Conservation (phyloP, 768 basidiomycete species). For the Lentinula sp. region DNA sequence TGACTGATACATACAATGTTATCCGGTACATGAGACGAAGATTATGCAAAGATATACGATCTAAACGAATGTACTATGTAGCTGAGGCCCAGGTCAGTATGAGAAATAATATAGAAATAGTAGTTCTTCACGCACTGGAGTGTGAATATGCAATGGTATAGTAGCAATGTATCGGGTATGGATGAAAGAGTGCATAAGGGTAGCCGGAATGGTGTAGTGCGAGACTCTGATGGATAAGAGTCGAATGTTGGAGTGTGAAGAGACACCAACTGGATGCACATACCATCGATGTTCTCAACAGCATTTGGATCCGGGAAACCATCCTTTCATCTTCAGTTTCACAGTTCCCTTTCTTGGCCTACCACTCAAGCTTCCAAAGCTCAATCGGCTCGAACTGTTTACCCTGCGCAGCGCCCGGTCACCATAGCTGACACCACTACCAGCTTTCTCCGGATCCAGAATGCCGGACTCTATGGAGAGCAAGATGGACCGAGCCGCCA, state of each 20-base stretch:
- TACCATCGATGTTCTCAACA: slow-evolving; percentile 36
- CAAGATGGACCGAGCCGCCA: slow-evolving; percentile 82
- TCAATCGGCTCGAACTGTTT: slow-evolving; percentile 83
- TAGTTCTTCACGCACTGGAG: slow-evolving; percentile 16
- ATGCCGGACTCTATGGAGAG: slow-evolving; percentile 86
- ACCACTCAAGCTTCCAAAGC: slow-evolving; percentile 78
- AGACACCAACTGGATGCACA: neutral
- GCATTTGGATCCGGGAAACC: slow-evolving; percentile 63
- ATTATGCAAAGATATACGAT: slow-evolving; percentile 19
- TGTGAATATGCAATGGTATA: slow-evolving; percentile 24
- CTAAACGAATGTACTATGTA: slow-evolving; percentile 1
- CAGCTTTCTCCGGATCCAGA: slow-evolving; percentile 90
- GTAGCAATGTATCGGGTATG: slow-evolving; percentile 31
- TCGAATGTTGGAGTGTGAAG: neutral
- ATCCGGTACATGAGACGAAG: slow-evolving; percentile 26
- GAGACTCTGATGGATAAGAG: neutral
- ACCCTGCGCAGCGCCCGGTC: slow-evolving; percentile 89
- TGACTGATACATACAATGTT: slow-evolving; percentile 22
- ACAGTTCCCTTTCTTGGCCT: slow-evolving; percentile 54
- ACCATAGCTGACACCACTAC: slow-evolving; percentile 94
- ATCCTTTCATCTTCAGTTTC: slow-evolving; percentile 53
- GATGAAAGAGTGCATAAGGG: slow-evolving; percentile 9
- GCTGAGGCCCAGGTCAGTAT: slow-evolving; percentile 2
- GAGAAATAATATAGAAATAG: slow-evolving; percentile 7
- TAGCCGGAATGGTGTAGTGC: neutral